Evolutionary conservation across 169 alveolate genomes (phyloP).

Genomic region (Eimeria sp.): DNA sequence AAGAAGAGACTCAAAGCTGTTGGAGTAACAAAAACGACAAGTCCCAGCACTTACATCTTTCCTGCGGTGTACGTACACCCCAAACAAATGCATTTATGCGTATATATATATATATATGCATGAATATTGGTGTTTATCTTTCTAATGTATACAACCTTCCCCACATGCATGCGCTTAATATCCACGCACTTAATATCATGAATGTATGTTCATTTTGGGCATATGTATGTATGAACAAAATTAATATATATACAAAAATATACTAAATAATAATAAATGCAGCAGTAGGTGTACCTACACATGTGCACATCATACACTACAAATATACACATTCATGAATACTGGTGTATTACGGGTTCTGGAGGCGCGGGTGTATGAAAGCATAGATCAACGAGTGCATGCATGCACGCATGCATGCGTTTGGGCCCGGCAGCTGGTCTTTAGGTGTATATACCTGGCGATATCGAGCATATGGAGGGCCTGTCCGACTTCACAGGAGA

Average conservation of each 20-base stretch:
- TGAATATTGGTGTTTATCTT: too few species aligned
- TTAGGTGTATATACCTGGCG: slow-evolving; percentile 11
- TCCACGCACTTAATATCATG: too few species aligned
- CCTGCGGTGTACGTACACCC: slow-evolving; percentile 39
- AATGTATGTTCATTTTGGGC: too few species aligned
- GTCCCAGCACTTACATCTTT: slow-evolving; percentile 7
- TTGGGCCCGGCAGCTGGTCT: not conserved
- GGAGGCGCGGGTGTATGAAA: not conserved
- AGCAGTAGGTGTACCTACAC: too few species aligned
- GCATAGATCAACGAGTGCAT: not conserved
- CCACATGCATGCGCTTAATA: too few species aligned
- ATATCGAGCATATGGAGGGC: slow-evolving; percentile 71
- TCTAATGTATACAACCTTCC: too few species aligned
- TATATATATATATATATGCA: too few species aligned
- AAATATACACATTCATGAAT: slow-evolving; percentile 27
- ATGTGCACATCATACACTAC: too few species aligned
- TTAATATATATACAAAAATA: too few species aligned
- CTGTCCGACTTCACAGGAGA: slow-evolving; percentile 39
- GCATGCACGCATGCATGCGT: not conserved
- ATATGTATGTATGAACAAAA: too few species aligned
- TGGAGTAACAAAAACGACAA: slow-evolving; percentile 40
- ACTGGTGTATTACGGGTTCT: too few species aligned
- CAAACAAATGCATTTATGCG: not conserved
- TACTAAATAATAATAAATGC: too few species aligned
- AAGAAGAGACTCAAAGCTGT: slow-evolving; percentile 31